Percentiles rank a stretch among this genome's conserved stretches.
These are phyloP conservation scores for Alternaria infectoria DNA, from an alignment of 2,329 filamentous ascomycete genomes.

Conservation along the genomic window DNA sequence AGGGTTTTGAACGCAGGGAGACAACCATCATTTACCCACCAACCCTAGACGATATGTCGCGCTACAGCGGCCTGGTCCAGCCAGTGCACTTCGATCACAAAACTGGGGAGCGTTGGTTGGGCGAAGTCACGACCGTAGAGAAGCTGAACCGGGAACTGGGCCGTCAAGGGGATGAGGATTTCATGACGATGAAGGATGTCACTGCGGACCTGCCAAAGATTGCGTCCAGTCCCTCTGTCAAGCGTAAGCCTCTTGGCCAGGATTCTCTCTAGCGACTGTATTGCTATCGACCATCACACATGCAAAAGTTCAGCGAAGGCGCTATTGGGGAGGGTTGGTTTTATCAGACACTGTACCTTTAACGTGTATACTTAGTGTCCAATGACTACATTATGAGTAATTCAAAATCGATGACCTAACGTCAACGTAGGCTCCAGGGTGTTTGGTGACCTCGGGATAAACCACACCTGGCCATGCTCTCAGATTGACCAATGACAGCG, in stretches of 20 bases:
- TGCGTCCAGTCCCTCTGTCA: conserved; percentile 9
- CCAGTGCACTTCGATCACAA: conserved; percentile 41
- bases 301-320: conserved; percentile 1
- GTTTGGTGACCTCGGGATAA: not conserved
- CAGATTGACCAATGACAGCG: not conserved
- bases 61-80: conserved; percentile 34
- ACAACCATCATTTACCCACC: conserved; percentile 56
- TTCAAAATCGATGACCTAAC: not conserved
- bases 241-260: conserved; percentile 21
- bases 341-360: not conserved
- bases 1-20: conserved; percentile 53
- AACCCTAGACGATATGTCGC: conserved; percentile 44
- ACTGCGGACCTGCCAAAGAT: conserved; percentile 14
- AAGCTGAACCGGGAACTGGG: conserved; percentile 20
- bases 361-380: conserved; percentile 1
- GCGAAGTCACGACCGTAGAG: conserved; percentile 29
- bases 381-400: not conserved
- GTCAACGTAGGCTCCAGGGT: not conserved
- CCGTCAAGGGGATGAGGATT: conserved; percentile 7
- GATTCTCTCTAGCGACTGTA: conserved; percentile 1
- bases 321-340: not conserved
- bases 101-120: conserved; percentile 33
- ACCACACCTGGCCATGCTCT: not conserved
- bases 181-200: conserved; percentile 15
- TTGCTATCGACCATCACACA: not conserved